phyloP scores from a whole-genome alignment of 257 asterid genomes.

The Sherardia arvensis region DNA sequence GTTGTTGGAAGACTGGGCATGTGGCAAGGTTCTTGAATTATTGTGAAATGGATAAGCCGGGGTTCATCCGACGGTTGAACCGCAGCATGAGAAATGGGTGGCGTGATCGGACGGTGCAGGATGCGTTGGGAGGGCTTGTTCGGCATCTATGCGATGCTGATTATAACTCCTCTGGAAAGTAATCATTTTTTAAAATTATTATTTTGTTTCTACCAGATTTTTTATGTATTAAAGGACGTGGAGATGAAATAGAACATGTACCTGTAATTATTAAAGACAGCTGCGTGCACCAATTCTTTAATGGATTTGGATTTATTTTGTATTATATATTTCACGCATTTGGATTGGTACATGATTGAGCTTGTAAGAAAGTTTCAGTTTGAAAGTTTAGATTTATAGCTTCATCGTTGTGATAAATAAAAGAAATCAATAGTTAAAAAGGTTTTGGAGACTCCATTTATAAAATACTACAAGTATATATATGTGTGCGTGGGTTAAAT shows the following conservation, averaged over 20 bases:
- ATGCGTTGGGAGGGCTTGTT: constrained; percentile 34
- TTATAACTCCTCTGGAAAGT: constrained; percentile 10
- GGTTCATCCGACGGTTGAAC: constrained; percentile 57
- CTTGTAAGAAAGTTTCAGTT: too few relatives aligned
- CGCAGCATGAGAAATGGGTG: constrained; percentile 44
- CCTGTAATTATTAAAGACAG: too few relatives aligned
- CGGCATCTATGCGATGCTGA: constrained; percentile 21
- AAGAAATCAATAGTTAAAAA: too few relatives aligned
- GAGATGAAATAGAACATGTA: background rate
- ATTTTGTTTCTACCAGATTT: background rate
- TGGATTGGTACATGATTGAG: too few relatives aligned
- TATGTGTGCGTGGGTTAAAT: too few relatives aligned
- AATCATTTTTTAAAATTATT: background rate
- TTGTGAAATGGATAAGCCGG: constrained; percentile 35
- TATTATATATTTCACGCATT: too few relatives aligned
- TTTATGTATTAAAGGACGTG: background rate
- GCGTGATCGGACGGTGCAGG: constrained; percentile 35
- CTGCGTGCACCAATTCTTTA: too few relatives aligned
- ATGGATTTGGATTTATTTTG: too few relatives aligned
- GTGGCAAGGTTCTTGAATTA: constrained; percentile 38
- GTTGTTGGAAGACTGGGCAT: constrained; percentile 29
- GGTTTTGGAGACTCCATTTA: too few relatives aligned
- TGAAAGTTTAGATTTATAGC: too few relatives aligned
- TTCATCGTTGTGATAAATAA: too few relatives aligned
- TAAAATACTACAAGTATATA: too few relatives aligned